A percentile compares a stretch with the other conserved stretches of the same genome.
These are phyloP conservation scores for Brassica cretica DNA, from an alignment of 345 rosid genomes.

Conservation along the genomic window DNA sequence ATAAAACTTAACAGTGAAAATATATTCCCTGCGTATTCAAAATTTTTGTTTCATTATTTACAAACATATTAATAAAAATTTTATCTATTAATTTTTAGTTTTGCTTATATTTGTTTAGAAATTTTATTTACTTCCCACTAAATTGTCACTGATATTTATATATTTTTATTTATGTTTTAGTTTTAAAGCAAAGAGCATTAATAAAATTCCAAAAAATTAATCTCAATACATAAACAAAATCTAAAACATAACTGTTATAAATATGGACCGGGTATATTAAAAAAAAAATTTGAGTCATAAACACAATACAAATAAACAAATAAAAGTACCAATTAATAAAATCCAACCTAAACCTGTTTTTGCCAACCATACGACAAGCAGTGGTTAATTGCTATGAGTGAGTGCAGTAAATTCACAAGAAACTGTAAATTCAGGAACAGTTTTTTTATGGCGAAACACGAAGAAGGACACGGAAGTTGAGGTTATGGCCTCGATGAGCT, in stretches of 20 bases:
- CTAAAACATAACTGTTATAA: neutral
- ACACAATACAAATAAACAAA: neutral
- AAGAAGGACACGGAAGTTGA: constrained; percentile 27
- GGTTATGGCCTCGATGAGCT: constrained; percentile 34
- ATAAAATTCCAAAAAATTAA: too few species aligned
- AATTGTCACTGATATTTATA: too few species aligned
- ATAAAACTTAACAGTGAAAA: neutral
- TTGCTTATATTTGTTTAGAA: neutral
- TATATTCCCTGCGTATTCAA: neutral
- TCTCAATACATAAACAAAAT: too few species aligned
- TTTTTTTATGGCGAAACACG: neutral
- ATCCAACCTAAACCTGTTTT: neutral
- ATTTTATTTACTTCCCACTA: neutral
- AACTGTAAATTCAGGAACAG: neutral
- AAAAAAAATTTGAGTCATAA: neutral
- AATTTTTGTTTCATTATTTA: too few species aligned
- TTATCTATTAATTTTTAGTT: neutral
- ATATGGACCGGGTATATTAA: neutral
- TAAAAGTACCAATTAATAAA: neutral
- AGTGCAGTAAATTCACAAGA: neutral
- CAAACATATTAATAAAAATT: too few species aligned
- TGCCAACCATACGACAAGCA: neutral
- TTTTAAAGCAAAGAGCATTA: too few species aligned
- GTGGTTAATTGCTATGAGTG: neutral
- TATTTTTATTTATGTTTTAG: too few species aligned